phyloP scores from a whole-genome alignment of 2,329 filamentous ascomycete genomes.

The Hypoxylon sp. region DNA sequence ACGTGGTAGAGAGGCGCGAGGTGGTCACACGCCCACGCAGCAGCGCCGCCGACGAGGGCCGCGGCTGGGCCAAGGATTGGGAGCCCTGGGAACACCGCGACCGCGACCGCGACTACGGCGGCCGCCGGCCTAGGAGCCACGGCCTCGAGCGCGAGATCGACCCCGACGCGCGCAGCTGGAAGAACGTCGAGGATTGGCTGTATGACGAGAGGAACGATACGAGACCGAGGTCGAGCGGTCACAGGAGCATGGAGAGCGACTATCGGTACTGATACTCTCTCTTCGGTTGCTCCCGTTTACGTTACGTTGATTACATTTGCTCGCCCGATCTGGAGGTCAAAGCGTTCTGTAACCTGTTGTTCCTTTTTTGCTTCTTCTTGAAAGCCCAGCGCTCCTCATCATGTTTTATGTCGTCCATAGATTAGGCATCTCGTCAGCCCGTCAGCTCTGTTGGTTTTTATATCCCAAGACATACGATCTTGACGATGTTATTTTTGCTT shows the following conservation, averaged over 20 bases:
- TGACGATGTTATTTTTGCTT: neutral
- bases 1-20: slow-evolving; percentile 38
- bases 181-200: slow-evolving; percentile 47
- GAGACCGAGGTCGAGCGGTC: slow-evolving; percentile 23
- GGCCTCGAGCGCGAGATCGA: slow-evolving; percentile 43
- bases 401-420: neutral
- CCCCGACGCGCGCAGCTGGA: slow-evolving; percentile 44
- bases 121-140: slow-evolving; percentile 17
- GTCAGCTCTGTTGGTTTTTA: neutral
- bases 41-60: slow-evolving; percentile 12
- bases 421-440: neutral
- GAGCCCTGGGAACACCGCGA: slow-evolving; percentile 31
- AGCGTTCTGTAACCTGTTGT: neutral
- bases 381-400: neutral
- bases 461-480: neutral
- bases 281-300: too few relatives aligned
- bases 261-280: slow-evolving; percentile 32
- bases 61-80: slow-evolving; percentile 31
- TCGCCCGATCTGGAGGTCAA: neutral
- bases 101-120: slow-evolving; percentile 8
- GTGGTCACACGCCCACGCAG: slow-evolving; percentile 36
- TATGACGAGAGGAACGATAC: slow-evolving; percentile 35
- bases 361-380: neutral
- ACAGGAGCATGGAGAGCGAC: slow-evolving; percentile 22
- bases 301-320: neutral